phyloP scores from a whole-genome alignment of 2,329 filamentous ascomycete species.

The Byssoonygena ceratinophila region DNA sequence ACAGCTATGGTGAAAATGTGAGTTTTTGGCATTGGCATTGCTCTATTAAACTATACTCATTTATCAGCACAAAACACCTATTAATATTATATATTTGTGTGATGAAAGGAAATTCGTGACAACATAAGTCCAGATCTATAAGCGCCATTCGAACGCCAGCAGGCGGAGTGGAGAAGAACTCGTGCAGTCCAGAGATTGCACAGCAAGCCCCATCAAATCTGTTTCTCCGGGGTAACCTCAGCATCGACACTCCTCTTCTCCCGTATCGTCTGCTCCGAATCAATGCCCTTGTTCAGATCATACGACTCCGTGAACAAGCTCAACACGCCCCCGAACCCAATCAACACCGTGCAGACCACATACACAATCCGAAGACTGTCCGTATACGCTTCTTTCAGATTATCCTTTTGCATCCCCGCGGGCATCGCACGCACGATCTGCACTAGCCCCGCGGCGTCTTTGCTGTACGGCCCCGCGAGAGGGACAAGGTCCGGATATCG shows the following conservation, averaged over 20 bases:
- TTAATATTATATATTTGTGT: no score
- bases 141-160: background rate
- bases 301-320: constrained; percentile 45
- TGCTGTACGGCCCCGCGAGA: constrained; percentile 42
- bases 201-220: background rate
- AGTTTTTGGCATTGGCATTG: no score
- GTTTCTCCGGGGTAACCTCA: background rate
- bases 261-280: constrained; percentile 41
- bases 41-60: no score
- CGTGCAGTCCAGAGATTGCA: no score
- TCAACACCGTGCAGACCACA: constrained; percentile 47
- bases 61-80: no score
- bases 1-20: no score
- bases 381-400: constrained; percentile 45
- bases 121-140: background rate
- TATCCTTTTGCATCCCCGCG: constrained; percentile 29
- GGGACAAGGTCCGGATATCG: constrained; percentile 41
- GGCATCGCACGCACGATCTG: constrained; percentile 48
- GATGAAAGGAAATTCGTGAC: background rate
- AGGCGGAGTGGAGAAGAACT: background rate
- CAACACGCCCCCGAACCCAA: constrained; percentile 41
- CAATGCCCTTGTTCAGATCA: constrained; percentile 39
- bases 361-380: constrained; percentile 47
- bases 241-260: constrained; percentile 23
- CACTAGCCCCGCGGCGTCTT: constrained; percentile 50